Evolutionary conservation across 2,329 filamentous ascomycete genomes (phyloP), one percentile per base, ranked within the genome.

Genomic region (Scleromitrula shiraiana): DNA sequence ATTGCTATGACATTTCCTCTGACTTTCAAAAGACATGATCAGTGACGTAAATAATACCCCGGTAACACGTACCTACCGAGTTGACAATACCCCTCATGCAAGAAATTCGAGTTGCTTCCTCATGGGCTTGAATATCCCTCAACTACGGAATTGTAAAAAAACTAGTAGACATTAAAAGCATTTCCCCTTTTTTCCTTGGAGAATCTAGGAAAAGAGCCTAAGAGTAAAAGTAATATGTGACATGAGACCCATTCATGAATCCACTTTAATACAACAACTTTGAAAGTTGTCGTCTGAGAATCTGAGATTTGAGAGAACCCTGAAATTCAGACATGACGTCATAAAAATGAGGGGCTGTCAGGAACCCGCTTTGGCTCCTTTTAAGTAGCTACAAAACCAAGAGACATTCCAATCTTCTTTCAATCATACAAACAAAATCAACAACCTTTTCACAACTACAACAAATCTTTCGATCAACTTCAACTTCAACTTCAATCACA

Each of bases 311-410:
- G 30, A 2, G 17, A 33, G 36, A 47, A 33, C 29, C 37, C 15
- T 35, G 44, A 15, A 41, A 26, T 22, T 27, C 27, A 9, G 26
- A 33, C 32, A n/a, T 47, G 36, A 47, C 44, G 20, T 47, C 44
- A 47, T 47, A 22, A 17, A 3, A 26, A 47, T 41, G 44, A 33
- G 44, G 47, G 46, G 41, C 22, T 23, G 47, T 52, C 51, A 61
- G 57, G 56, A 54, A 59, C 52, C 43, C 41, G 44, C 49, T 49
- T 30, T 29, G 46, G 39, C 37, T 52, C 29, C 35, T 30, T 26
- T 41, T 17, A 47, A 27, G 32, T 38, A 62, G 56, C 59, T 62
- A 62, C 59, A 63, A 62, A 63, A 63, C 56, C 56, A 55, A 27
- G 26, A 36, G 23, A 49, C 38, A 37, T 53, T 52, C 39, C 52